phyloP scores from a whole-genome alignment of 148 eudicot genomes.

The Dianthus caryophyllus region DNA sequence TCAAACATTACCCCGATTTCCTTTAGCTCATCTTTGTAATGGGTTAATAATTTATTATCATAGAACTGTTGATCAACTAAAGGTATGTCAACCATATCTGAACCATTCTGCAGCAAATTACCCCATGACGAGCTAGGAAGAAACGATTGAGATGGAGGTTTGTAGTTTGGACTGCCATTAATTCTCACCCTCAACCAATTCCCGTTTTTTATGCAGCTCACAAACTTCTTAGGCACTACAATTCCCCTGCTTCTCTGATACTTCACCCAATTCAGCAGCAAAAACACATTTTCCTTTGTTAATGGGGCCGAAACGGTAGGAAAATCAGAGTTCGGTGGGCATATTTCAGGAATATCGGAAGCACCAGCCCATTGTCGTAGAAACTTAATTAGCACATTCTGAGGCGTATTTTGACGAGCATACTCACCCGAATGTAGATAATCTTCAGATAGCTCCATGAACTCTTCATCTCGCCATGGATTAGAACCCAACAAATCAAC shows the following conservation, averaged over 20 bases:
- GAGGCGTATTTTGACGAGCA: slow-evolving; percentile 28
- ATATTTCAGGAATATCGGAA: slow-evolving; percentile 51
- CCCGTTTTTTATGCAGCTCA: slow-evolving; percentile 40
- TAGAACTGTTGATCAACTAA: slow-evolving; percentile 46
- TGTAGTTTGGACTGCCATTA: slow-evolving; percentile 35
- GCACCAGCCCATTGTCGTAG: slow-evolving; percentile 33
- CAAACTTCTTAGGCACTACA: slow-evolving; percentile 32
- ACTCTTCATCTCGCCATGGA: slow-evolving; percentile 43
- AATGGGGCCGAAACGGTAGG: slow-evolving; percentile 41
- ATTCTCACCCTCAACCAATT: slow-evolving; percentile 50
- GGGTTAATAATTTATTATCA: slow-evolving; percentile 30
- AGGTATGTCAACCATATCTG: slow-evolving; percentile 50
- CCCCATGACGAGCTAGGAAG: slow-evolving; percentile 39
- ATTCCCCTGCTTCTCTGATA: slow-evolving; percentile 22
- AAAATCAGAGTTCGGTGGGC: slow-evolving; percentile 46
- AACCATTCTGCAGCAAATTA: slow-evolving; percentile 39
- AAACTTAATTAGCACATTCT: slow-evolving; percentile 31
- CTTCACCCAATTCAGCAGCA: slow-evolving; percentile 58
- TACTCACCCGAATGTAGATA: slow-evolving; percentile 35
- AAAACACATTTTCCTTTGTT: slow-evolving; percentile 37
- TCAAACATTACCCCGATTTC: slow-evolving; percentile 53
- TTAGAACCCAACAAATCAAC: slow-evolving; percentile 49
- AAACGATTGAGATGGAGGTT: slow-evolving; percentile 54
- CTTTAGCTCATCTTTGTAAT: slow-evolving; percentile 45
- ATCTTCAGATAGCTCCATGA: slow-evolving; percentile 47